Evolutionary conservation across 192 early-diverging fungal genomes (phyloP).

Genomic region (Linnemannia elongata): DNA sequence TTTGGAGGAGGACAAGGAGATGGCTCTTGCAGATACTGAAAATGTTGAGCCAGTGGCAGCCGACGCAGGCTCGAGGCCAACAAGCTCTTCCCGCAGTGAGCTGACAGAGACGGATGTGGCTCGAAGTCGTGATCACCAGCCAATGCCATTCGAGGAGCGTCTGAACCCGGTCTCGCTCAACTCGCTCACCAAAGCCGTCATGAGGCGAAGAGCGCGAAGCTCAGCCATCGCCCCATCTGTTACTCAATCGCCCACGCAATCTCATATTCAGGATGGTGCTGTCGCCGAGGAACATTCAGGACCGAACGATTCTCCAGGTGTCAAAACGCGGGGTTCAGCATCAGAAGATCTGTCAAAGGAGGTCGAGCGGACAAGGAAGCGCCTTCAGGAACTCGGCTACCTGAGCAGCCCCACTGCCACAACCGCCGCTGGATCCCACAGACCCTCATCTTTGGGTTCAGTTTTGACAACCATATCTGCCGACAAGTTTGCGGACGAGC

Average conservation of each 20-base stretch:
- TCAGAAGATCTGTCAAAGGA: constrained; percentile 24
- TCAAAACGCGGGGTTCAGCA: not conserved
- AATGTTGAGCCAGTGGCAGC: not conserved
- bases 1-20: not conserved
- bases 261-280: not conserved
- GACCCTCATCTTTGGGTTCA: not conserved
- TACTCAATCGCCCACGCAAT: not conserved
- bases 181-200: constrained; percentile 8
- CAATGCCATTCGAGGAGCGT: constrained; percentile 5
- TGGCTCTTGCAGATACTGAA: not conserved
- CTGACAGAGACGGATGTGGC: not conserved
- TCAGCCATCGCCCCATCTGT: not conserved
- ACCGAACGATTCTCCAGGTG: not conserved
- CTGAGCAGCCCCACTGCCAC: not conserved
- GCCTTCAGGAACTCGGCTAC: constrained; percentile 14
- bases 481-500: not conserved
- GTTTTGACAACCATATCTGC: not conserved
- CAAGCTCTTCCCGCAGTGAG: not conserved
- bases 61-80: not conserved
- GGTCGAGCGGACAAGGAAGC: constrained; percentile 11
- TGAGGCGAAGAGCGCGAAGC: constrained; percentile 20
- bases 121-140: not conserved
- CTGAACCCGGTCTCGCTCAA: constrained; percentile 24
- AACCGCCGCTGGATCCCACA: not conserved
- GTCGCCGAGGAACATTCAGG: not conserved